These are phyloP conservation scores for Nakaseomyces sp. DNA, from an alignment of 1,139 yeast species.

Conservation along the genomic window DNA sequence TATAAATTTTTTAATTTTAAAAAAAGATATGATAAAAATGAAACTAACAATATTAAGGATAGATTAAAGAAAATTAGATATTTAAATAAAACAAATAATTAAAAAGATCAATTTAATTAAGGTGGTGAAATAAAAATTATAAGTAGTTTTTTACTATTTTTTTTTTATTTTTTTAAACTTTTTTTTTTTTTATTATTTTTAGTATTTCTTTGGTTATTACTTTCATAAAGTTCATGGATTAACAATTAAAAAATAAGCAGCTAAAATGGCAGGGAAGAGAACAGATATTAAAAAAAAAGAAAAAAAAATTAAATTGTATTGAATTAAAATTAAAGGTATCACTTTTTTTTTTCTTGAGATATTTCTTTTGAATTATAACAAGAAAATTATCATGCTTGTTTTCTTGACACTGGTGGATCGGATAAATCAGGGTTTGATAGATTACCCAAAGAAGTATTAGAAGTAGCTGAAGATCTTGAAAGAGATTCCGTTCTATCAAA, in stretches of 20 bases:
- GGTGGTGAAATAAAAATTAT: too few relatives aligned
- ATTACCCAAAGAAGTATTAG: constrained; percentile 24
- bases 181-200: not conserved
- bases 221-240: constrained; percentile 1
- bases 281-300: not conserved
- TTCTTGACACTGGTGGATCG: constrained; percentile 20
- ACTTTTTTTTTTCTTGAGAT: too few relatives aligned
- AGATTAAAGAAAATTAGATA: too few relatives aligned
- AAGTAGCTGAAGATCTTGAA: constrained; percentile 29
- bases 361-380: too few relatives aligned
- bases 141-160: too few relatives aligned
- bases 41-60: too few relatives aligned
- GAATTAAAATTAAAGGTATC: too few relatives aligned
- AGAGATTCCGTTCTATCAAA: constrained; percentile 24
- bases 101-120: constrained; percentile 10
- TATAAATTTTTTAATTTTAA: too few relatives aligned
- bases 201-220: not conserved
- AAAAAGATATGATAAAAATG: too few relatives aligned
- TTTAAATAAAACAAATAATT: too few relatives aligned
- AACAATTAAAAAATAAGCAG: not conserved
- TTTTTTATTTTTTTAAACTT: not conserved
- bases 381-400: constrained; percentile 18
- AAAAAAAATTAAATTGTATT: not conserved
- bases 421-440: constrained; percentile 4
- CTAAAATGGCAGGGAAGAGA: not conserved